A percentile compares a stretch with the other conserved stretches of the same genome.
Conservation (phyloP, 345 rosid genomes). For the Draba incana region DNA sequence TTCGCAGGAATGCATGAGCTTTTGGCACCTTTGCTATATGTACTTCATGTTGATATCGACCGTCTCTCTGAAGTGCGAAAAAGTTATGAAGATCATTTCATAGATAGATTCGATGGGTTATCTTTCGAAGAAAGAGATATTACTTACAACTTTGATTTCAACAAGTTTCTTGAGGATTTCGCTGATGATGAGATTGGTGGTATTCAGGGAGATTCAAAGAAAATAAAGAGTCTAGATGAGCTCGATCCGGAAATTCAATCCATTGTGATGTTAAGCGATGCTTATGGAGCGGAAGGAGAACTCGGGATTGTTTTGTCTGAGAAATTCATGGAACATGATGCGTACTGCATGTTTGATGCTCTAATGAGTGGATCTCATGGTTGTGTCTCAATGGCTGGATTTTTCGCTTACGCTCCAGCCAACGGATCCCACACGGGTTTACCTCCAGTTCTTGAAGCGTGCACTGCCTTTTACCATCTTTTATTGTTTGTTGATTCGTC, state of each 20-base stretch:
- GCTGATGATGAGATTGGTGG: conserved; percentile 59
- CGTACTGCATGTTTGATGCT: conserved; percentile 96
- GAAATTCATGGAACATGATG: conserved; percentile 98
- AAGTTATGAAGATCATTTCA: conserved; percentile 80
- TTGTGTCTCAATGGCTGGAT: conserved; percentile 84
- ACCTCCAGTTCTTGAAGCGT: conserved; percentile 91
- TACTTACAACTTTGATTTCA: conserved; percentile 80
- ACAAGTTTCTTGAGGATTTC: conserved; percentile 72
- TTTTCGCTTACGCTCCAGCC: conserved; percentile 61
- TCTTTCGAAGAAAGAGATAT: conserved; percentile 75
- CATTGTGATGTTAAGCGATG: conserved; percentile 71
- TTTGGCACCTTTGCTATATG: conserved; percentile 88
- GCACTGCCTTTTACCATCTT: conserved; percentile 77
- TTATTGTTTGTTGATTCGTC: conserved; percentile 79
- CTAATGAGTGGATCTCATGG: conserved; percentile 79
- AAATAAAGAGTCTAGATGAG: conserved; percentile 64
- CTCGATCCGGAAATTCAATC: conserved; percentile 85
- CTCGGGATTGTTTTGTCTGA: conserved; percentile 92
- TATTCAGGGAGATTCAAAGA: conserved; percentile 52
- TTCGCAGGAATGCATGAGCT: conserved; percentile 94
- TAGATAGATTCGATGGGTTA: conserved; percentile 83
- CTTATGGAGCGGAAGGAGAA: conserved; percentile 99
- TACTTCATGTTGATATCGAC: conserved; percentile 85
- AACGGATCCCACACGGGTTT: conserved; percentile 62
- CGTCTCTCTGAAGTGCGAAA: conserved; percentile 82